Base-by-base conservation (phyloP, 2,329 filamentous ascomycete species). In the Chaetomiaceae sp. region DNA sequence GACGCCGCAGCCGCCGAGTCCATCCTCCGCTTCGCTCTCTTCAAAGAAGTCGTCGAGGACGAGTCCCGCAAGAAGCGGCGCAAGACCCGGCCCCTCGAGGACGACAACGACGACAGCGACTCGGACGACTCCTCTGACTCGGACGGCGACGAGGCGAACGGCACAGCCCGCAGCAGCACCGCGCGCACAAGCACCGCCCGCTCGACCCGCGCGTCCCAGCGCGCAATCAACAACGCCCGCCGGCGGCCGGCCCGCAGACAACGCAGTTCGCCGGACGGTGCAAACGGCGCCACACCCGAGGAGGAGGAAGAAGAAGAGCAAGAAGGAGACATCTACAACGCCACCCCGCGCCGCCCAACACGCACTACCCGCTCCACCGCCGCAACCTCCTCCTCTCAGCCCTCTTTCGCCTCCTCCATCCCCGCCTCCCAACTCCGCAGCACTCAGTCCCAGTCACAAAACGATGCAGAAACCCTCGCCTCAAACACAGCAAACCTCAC, bases 21-120 rank as follows among this genome's bases (percentile, higher is more conserved):
- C 8, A 95, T 99, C 60, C 75, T 99, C 29, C 83, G 94, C 17
- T 99, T 96, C 66, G 95, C 94, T 2, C 79, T 99, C 33, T 99
- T 99, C 80, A 97, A 97, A 69, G 94, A 99, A 73, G 85, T 99
- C 0, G 79, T 96, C 3, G 80, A 85, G 65, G 80, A 84, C 59
- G 85, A 91, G 68, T 88, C 91, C 54, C 82, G 85, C 62, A 94
- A 92, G 77, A 87, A 94, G 71, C 83, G 91, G 63, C 85, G 89
- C 70, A 86, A 88, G 63, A 87, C 81, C 6, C 76, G 79, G 27
- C 77, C 78, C 31, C 75, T 80, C 15, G 77, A 81, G 51, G 75
- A 75, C 49, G 81, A 80, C 68, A 84, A 84, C 20, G 82, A 80
- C 36, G 80, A 81, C 9, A 80, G 80, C 19, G 79, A 77, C 49